These are phyloP conservation scores for Arabidopsis suecica DNA, from an alignment of 345 rosid species.

Conservation along the genomic window DNA sequence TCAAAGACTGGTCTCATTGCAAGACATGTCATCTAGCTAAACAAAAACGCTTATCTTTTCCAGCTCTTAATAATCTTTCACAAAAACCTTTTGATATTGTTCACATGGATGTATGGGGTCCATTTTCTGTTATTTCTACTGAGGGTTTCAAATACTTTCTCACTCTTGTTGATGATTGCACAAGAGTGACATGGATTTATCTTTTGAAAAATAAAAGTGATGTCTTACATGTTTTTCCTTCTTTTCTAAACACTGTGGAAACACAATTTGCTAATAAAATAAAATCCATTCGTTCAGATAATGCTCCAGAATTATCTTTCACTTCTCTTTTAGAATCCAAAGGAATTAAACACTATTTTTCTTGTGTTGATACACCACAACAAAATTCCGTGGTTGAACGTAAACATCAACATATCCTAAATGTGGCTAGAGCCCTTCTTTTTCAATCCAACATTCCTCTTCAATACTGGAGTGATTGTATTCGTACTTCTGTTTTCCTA, in stretches of 20 bases:
- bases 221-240: background rate
- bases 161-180: background rate
- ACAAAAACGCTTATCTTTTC: background rate
- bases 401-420: background rate
- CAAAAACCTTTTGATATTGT: background rate
- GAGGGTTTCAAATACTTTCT: background rate
- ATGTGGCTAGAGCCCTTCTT: background rate
- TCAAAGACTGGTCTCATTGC: background rate
- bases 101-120: constrained; percentile 1
- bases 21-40: background rate
- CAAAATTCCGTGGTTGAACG: background rate
- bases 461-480: background rate
- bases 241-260: too few relatives aligned
- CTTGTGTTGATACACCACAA: background rate
- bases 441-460: background rate
- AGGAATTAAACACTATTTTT: background rate
- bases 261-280: background rate
- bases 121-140: background rate
- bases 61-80: background rate
- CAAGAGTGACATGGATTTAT: background rate
- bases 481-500: background rate
- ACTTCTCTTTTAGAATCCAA: accelerated
- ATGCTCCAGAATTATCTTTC: background rate
- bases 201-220: background rate
- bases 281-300: background rate